Evolutionary conservation across 495 filamentous ascomycete genomes (phyloP), one percentile per base, ranked within the genome.

Genomic region (Filosporella fistucella): DNA sequence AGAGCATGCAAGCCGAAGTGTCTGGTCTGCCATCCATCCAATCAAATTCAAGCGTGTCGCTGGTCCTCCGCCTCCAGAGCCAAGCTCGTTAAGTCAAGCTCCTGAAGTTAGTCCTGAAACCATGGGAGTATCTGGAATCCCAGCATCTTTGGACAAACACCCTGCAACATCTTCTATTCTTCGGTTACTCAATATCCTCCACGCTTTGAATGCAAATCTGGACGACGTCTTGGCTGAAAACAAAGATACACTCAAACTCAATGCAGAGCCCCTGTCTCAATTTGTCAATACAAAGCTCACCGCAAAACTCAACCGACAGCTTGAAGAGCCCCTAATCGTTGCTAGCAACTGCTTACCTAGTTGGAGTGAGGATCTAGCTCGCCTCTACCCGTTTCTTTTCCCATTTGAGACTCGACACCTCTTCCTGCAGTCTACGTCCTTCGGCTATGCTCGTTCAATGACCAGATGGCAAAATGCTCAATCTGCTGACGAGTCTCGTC

Each of bases 231-330:
- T 97, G 33, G 84, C 86, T n/a, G 90, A 94, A 38, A 86, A 88
- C 56, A 84, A 85, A 57, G 83, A 85, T 37, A 67, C 73, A 2
- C 63, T 84, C 32, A 81, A 76, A 42, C 68, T 95, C 36, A 88
- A 84, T 32, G 68, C 74, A 14, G 93, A 97, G 65, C 87, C 91
- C 5, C 61, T 96, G 32, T 84, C 91, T 10, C 94, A 97, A 56
- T 97, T 99, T 58, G 93, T 99, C 65, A 99, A 99, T 58, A 96
- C 91, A 0, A 99, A 99, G 66, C 77, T 99, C 39, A 99, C 93
- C 1, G 93, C 93, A n/a, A 99, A 99, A 66, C 76, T 99, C 33
- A 99, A 99, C 57, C 82, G 93, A 24, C 93, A 99, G 61, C 68
- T 99, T 30, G 93, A 99, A 63, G 93, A 99, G 67, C 93, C 93